These are phyloP conservation scores for Eustoma russellianum DNA, from an alignment of 257 asterid genomes.

Conservation along the genomic window DNA sequence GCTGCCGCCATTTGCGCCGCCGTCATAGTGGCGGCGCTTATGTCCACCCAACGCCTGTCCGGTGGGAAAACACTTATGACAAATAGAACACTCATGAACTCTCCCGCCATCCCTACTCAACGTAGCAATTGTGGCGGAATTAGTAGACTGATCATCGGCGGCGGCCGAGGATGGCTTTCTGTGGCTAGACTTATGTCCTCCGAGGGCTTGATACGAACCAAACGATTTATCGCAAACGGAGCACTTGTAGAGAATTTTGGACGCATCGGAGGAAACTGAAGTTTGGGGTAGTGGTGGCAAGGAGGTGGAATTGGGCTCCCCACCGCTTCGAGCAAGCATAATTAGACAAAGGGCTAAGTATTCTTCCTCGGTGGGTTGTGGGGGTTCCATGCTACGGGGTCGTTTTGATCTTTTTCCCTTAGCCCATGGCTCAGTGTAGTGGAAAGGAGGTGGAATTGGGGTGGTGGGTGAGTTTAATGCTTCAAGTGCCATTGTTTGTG, in stretches of 20 bases:
- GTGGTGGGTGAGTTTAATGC: conserved; percentile 47
- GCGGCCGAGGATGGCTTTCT: conserved; percentile 10
- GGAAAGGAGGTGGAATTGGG: conserved; percentile 17
- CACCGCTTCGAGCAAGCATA: conserved; percentile 49
- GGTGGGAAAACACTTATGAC: conserved; percentile 39
- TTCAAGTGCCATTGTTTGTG: conserved; percentile 35
- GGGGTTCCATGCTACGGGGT: conserved; percentile 19
- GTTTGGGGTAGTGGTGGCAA: neutral
- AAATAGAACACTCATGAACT: conserved; percentile 47
- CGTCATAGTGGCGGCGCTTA: conserved; percentile 54
- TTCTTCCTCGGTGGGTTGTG: conserved; percentile 41
- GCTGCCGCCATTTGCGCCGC: conserved; percentile 19
- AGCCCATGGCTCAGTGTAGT: conserved; percentile 26
- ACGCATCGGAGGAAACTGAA: conserved; percentile 1
- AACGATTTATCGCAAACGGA: conserved; percentile 33
- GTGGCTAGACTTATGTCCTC: conserved; percentile 47
- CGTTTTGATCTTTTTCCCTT: conserved; percentile 47
- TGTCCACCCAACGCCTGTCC: conserved; percentile 62
- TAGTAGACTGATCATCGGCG: conserved; percentile 9
- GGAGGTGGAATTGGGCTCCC: conserved; percentile 1
- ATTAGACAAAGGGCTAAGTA: conserved; percentile 52
- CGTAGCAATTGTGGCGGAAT: conserved; percentile 12
- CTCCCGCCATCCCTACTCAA: conserved; percentile 10
- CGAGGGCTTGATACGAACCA: conserved; percentile 40
- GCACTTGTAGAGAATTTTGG: conserved; percentile 28